phyloP scores from a whole-genome alignment of 257 asterid genomes.

The Fraxinus cuspidata region DNA sequence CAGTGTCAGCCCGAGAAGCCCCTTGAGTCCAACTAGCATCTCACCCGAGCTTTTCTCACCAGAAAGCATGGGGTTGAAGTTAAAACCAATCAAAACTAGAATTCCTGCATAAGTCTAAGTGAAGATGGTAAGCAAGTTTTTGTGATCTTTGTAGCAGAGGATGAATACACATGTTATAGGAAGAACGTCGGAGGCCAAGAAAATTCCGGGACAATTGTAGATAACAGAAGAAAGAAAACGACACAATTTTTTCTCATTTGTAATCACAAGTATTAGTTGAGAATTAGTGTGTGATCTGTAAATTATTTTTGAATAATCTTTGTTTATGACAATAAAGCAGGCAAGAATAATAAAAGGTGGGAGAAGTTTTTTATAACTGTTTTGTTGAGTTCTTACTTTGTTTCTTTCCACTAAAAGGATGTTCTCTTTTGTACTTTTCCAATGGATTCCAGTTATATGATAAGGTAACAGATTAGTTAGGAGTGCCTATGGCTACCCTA shows the following conservation, averaged over 20 bases:
- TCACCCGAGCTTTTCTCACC: slow-evolving; percentile 71
- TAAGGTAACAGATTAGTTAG: neutral
- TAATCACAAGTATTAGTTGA: slow-evolving; percentile 22
- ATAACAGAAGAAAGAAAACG: slow-evolving; percentile 28
- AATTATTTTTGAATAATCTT: slow-evolving; percentile 31
- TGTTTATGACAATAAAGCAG: slow-evolving; percentile 19
- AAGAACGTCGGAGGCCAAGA: neutral
- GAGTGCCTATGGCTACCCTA: neutral
- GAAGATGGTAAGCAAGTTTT: slow-evolving; percentile 23
- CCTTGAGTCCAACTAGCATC: slow-evolving; percentile 57
- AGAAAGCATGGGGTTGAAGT: slow-evolving; percentile 67
- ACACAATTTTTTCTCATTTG: slow-evolving; percentile 11
- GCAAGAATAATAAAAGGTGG: slow-evolving; percentile 33
- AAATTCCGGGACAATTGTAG: slow-evolving; percentile 32
- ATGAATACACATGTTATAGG: neutral
- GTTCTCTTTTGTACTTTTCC: neutral
- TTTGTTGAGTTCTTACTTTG: neutral
- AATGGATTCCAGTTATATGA: neutral
- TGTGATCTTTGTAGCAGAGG: slow-evolving; percentile 18
- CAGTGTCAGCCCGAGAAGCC: slow-evolving; percentile 63
- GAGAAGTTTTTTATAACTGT: slow-evolving; percentile 7
- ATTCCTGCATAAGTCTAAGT: slow-evolving; percentile 44
- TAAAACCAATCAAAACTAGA: slow-evolving; percentile 62
- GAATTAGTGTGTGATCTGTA: slow-evolving; percentile 26
- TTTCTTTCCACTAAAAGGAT: neutral